phyloP scores from a whole-genome alignment of 345 rosid genomes.

The Rhizophora apiculata region DNA sequence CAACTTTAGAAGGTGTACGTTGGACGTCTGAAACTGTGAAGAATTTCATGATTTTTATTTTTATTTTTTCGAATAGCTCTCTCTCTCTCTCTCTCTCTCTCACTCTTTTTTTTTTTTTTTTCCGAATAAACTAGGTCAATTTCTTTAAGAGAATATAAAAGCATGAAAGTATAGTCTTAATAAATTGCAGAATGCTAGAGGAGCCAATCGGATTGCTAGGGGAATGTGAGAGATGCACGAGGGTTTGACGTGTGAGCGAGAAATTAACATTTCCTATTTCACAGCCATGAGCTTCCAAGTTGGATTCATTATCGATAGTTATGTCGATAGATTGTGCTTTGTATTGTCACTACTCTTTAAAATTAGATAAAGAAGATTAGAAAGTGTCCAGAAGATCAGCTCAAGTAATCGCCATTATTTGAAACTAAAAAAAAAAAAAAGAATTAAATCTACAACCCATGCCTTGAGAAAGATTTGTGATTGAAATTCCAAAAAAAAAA shows the following conservation, averaged over 20 bases:
- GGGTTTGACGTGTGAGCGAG: too few species aligned
- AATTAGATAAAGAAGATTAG: slow-evolving; percentile 3
- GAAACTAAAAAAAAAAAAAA: slow-evolving; percentile 22
- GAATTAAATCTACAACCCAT: slow-evolving; percentile 17
- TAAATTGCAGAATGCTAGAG: too few species aligned
- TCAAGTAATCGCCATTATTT: slow-evolving; percentile 21
- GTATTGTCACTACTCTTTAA: background rate
- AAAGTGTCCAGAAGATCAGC: background rate
- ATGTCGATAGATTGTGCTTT: too few species aligned
- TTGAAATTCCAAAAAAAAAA: slow-evolving; percentile 22
- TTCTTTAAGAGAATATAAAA: too few species aligned
- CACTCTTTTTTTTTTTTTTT: background rate
- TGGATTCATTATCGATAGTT: too few species aligned
- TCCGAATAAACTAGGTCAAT: too few species aligned
- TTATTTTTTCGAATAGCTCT: too few species aligned
- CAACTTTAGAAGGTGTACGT: slow-evolving; percentile 8
- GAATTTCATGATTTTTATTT: background rate
- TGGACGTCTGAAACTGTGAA: slow-evolving; percentile 1
- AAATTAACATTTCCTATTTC: too few species aligned
- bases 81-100: background rate
- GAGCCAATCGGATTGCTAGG: background rate
- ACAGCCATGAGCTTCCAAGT: too few species aligned
- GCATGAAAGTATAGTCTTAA: too few species aligned
- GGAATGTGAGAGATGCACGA: background rate
- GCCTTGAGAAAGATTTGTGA: slow-evolving; percentile 28